A percentile compares a stretch with the other conserved stretches of the same genome.
Conservation (phyloP, 345 rosid species). For the Gynandropsis gynandra region DNA sequence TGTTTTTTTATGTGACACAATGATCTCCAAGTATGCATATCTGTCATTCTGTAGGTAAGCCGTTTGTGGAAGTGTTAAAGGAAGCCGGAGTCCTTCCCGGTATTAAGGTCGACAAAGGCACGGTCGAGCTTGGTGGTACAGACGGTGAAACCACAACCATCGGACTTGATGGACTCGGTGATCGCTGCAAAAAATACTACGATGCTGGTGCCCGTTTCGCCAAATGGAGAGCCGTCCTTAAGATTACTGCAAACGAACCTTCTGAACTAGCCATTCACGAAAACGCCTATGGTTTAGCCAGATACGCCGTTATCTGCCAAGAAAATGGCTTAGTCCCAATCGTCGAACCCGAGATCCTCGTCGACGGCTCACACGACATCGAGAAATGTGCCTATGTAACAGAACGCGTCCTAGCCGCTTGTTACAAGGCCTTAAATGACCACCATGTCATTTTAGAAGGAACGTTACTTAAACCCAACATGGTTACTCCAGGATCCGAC, state of each 20-base stretch:
- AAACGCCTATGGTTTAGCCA: constrained; percentile 6
- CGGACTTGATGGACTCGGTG: constrained; percentile 69
- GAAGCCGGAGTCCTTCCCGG: constrained; percentile 76
- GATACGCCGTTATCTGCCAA: constrained; percentile 72
- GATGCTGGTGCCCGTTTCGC: constrained; percentile 39
- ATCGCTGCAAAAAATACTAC: constrained; percentile 14
- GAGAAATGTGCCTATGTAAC: constrained; percentile 59
- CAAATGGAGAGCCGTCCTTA: constrained; percentile 81
- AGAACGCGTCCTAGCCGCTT: constrained; percentile 71
- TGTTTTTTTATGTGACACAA: neutral
- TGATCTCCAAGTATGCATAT: neutral
- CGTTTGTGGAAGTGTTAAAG: constrained; percentile 54
- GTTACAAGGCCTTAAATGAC: constrained; percentile 75
- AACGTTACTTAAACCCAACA: constrained; percentile 70
- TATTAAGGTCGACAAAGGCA: constrained; percentile 80
- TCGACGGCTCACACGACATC: constrained; percentile 65
- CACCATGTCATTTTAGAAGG: constrained; percentile 77
- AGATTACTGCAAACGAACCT: constrained; percentile 60
- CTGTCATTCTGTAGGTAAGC: constrained; percentile 44
- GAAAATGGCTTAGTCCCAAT: constrained; percentile 79
- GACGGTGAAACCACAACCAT: constrained; percentile 72
- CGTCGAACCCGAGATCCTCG: constrained; percentile 76
- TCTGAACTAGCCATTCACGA: constrained; percentile 49
- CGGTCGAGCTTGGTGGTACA: constrained; percentile 64
- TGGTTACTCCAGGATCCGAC: constrained; percentile 82